These are phyloP conservation scores for Forsythia viridissima DNA, from an alignment of 257 asterid genomes.

Conservation along the genomic window DNA sequence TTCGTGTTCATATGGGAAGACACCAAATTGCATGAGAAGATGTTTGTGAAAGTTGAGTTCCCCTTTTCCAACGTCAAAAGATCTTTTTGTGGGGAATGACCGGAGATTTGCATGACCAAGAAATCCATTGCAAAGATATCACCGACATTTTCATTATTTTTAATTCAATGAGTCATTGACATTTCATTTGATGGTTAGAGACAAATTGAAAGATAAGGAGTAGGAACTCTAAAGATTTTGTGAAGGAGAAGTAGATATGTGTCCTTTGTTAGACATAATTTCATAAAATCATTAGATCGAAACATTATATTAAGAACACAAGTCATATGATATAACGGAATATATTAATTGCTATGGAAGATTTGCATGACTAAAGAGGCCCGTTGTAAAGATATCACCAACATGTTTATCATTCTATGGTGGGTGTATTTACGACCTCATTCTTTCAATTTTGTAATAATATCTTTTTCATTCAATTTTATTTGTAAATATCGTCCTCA, in stretches of 20 bases:
- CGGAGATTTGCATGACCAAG: background rate
- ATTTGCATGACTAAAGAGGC: background rate
- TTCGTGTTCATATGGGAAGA: background rate
- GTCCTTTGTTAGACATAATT: no score
- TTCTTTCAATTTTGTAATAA: no score
- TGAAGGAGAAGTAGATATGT: no score
- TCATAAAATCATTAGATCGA: no score
- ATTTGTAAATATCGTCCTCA: no score
- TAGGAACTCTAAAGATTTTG: background rate
- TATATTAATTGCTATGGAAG: no score
- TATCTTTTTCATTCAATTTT: no score
- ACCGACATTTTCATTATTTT: background rate
- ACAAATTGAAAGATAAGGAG: background rate
- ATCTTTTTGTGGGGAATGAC: slow-evolving; percentile 9
- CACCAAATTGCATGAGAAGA: slow-evolving; percentile 18
- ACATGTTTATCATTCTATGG: background rate
- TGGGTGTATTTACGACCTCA: background rate
- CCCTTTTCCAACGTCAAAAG: slow-evolving; percentile 15
- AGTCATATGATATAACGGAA: no score
- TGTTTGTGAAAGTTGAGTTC: slow-evolving; percentile 24
- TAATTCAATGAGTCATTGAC: background rate
- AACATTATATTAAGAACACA: no score
- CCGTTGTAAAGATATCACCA: background rate
- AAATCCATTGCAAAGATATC: background rate
- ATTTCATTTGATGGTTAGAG: background rate